Percentiles rank a stretch among this genome's conserved stretches.
phyloP scores from a whole-genome alignment of 306 rosid species.

The Nissolia schottii region DNA sequence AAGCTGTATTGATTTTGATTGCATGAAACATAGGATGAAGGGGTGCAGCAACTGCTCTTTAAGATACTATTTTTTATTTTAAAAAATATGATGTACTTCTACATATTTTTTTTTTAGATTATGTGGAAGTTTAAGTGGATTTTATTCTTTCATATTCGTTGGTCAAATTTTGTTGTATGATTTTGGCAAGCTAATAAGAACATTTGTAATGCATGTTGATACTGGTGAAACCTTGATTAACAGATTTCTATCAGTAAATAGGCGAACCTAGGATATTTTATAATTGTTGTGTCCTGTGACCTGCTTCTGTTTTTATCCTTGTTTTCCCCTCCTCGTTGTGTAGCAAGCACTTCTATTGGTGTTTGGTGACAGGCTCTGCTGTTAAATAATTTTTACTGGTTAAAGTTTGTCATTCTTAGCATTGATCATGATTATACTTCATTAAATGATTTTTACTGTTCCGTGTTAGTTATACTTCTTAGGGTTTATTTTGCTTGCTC shows the following conservation, averaged over 20 bases:
- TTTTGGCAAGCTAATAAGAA: too few relatives aligned
- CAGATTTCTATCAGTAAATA: background rate
- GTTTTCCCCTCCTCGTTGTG: too few relatives aligned
- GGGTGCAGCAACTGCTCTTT: background rate
- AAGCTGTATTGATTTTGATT: constrained; percentile 17
- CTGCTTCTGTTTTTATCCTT: background rate
- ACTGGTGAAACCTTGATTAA: background rate
- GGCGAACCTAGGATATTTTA: constrained; percentile 1
- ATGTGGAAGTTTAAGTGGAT: background rate
- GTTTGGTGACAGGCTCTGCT: background rate
- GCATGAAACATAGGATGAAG: background rate
- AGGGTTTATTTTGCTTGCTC: background rate
- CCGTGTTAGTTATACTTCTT: background rate
- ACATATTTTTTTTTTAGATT: background rate
- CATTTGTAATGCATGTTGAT: background rate
- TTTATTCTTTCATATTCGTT: background rate
- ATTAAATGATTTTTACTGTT: too few relatives aligned
- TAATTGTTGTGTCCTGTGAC: background rate
- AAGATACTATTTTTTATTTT: background rate
- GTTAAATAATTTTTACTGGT: background rate
- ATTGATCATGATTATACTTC: background rate
- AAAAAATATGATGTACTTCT: background rate
- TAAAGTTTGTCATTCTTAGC: background rate
- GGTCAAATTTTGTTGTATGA: background rate
- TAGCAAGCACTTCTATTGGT: background rate